Base-by-base conservation (phyloP, 805 yeast species). In the Lipomyces orientalis region DNA sequence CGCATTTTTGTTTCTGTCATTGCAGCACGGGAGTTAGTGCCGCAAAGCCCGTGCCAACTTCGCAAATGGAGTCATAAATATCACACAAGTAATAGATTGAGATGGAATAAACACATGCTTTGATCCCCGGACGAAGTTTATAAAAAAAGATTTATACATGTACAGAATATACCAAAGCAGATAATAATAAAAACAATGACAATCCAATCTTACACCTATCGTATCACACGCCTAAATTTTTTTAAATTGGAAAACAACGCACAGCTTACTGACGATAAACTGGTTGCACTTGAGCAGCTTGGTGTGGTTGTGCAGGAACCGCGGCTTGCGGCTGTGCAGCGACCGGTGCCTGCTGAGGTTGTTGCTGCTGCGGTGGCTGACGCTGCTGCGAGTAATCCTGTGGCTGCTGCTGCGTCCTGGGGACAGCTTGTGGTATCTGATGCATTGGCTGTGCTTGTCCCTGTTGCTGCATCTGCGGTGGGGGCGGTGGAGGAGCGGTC, bases 321-420 rank as follows among this genome's bases (percentile, higher is more conserved):
- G 58, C 64, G 62, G 72, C 61, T 64, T 43, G 49, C 49, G 49
- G 16, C 16, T 43, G 49, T 22, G 37, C 71, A 56, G 29, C 64
- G 14, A 59, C 66, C 37, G 56, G 73, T n/a, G 31, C 49, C 37
- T 14, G 73, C 16, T 61, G 60, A 12, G 60, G 70, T 43, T 68
- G 69, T 16, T 60, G 63, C 6, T 14, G 62, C 14, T 62, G 68
- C 31, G 64, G 64, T 7, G 58, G 46, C 25, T 51, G 56, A 25
- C 60, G 66, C 55, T 61, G 57, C 14, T 54, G 66, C 54, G 16
- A 55, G 46, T 54, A 49, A 34, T 55, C 61, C 49, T 62, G 67
- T 25, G 54, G 62, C 58, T 29, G 60, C 54, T 55, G 66, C n/a
- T 58, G 62, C 59, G 49, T 70, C 72, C 75, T 73, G 31, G 66